These are phyloP conservation scores for Eimeria acervulina DNA, from an alignment of 169 alveolate genomes.

Conservation along the genomic window DNA sequence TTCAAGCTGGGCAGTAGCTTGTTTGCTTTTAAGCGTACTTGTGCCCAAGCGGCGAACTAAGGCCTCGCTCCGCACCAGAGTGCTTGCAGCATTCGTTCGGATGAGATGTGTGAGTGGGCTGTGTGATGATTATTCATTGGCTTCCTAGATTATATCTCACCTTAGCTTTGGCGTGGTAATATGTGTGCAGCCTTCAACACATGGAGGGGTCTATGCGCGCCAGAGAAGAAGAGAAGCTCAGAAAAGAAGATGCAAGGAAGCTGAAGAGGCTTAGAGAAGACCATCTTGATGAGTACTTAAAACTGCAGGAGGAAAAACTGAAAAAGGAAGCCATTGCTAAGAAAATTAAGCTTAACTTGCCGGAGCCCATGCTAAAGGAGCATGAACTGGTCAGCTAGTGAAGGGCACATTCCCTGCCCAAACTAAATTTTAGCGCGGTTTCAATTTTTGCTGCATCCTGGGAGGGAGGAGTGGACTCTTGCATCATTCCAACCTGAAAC, in stretches of 20 bases:
- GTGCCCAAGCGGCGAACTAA: not conserved
- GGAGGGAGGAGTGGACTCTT: not conserved
- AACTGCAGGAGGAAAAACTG: conserved; percentile 92
- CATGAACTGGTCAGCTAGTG: conserved; percentile 72
- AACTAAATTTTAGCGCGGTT: not conserved
- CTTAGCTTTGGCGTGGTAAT: not conserved
- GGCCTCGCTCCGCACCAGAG: not conserved
- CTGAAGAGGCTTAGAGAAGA: conserved; percentile 95
- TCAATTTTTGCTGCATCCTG: not conserved
- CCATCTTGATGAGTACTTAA: conserved; percentile 95
- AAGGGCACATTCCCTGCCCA: not conserved
- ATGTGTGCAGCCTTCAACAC: conserved; percentile 88
- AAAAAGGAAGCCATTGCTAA: conserved; percentile 80
- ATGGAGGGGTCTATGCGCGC: conserved; percentile 95
- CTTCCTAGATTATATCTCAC: not conserved
- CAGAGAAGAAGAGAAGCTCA: conserved; percentile 94
- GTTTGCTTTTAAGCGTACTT: not conserved
- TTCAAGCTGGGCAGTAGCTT: not conserved
- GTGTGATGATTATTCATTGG: not conserved
- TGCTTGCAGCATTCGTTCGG: not conserved
- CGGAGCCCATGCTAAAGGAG: conserved; percentile 83
- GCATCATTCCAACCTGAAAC: not conserved
- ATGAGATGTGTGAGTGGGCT: not conserved
- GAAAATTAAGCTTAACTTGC: conserved; percentile 80
- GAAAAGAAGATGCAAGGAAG: conserved; percentile 95